phyloP scores from a whole-genome alignment of 108 stramenopile genomes.

The Chaetoceros tenuissimus region DNA sequence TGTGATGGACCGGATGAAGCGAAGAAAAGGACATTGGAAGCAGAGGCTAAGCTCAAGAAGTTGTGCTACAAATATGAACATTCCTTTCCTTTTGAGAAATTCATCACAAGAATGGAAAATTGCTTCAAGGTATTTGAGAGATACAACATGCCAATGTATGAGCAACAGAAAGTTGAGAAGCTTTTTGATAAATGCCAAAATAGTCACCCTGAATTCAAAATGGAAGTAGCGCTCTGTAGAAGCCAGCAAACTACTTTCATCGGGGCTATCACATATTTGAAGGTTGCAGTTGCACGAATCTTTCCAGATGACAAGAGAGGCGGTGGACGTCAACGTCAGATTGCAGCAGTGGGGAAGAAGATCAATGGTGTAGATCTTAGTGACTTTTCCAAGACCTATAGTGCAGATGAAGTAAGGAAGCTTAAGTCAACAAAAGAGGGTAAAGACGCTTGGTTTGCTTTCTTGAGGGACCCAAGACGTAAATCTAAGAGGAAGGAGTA shows the following conservation, averaged over 20 bases:
- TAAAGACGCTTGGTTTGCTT: background rate
- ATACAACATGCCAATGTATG: background rate
- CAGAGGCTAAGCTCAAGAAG: background rate
- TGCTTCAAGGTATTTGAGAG: background rate
- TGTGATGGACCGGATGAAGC: background rate
- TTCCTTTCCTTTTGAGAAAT: background rate
- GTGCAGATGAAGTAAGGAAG: background rate
- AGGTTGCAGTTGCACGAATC: background rate
- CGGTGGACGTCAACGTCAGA: background rate
- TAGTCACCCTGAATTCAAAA: background rate
- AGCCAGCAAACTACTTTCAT: background rate
- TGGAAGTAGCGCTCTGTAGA: background rate
- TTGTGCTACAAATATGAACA: background rate
- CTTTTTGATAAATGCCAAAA: background rate
- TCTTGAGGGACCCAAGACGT: background rate
- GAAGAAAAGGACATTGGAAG: background rate
- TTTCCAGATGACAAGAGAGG: background rate
- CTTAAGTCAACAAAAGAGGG: background rate
- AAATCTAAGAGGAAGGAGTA: background rate
- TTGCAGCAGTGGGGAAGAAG: background rate
- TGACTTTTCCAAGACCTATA: background rate
- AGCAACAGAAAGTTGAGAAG: background rate
- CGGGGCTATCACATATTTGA: background rate
- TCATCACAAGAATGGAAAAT: background rate
- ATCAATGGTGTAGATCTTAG: background rate